Evolutionary conservation across 2,329 filamentous ascomycete genomes (phyloP), one percentile per base, ranked within the genome.

Genomic region (Shiraia sp.): DNA sequence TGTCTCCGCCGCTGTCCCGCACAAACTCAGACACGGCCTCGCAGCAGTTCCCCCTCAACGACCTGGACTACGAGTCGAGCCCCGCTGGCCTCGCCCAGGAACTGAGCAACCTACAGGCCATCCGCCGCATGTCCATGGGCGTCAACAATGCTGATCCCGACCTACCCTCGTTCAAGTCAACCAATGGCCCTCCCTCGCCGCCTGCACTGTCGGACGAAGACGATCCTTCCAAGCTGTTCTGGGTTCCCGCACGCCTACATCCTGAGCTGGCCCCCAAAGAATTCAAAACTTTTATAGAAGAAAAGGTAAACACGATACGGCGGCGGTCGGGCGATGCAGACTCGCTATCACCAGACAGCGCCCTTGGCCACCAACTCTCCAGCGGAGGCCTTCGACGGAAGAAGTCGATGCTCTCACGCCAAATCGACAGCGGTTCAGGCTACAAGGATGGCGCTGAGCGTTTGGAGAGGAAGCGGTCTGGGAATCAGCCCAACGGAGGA

Each of bases 231-330:
- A 82, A 90, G 49, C 73, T 97, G 45, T 88, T 97, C 53, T 99
- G 93, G 93, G 93, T 99, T 5, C 93, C 93, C 4, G 93, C 93
- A 16, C 83, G 90, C 44, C 80, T 99, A 19, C 93, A 99, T 60
- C 93, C 93, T 1, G 93, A 99, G 70, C 77, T 99, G 34, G 93
- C 93, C 2, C 93, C 93, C 1, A 90, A 88, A 63, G 93, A 96
- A 57, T 99, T 97, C 77, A 96, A 95, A 70, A 92, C 87, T 1
- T 99, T 97, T 56, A 80, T 99, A 2, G 92, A 99, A 61, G 95
- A 91, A 49, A 85, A 91, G 62, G 89, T 96, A 10, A 88, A 96
- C 56, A 86, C 88, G 25, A 95, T 97, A 57, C 86, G 90, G 66
- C 80, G 91, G 53, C 82, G 88, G 57, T 95, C 91, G 1, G 86